phyloP scores from a whole-genome alignment of 2,329 filamentous ascomycete genomes.

The Colletotrichum echinochloae region DNA sequence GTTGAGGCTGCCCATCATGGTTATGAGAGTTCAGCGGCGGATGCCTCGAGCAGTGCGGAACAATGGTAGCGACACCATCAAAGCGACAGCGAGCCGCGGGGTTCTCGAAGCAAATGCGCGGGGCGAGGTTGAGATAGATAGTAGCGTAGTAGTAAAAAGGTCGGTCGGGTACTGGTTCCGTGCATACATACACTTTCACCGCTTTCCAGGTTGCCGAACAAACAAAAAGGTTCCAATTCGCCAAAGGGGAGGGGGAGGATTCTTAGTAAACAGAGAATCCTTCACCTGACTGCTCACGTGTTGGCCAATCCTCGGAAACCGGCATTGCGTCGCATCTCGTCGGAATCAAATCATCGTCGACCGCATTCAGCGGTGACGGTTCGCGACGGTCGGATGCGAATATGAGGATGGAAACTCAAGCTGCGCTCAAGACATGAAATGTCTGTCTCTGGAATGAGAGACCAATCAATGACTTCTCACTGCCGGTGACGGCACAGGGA shows the following conservation, averaged over 20 bases:
- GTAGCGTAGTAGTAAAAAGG: not conserved
- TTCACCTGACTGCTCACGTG: constrained; percentile 39
- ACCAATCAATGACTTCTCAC: not conserved
- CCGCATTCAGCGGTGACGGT: constrained; percentile 12
- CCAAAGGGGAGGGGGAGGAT: not conserved
- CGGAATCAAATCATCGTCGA: not conserved
- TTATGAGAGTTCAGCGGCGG: constrained; percentile 11
- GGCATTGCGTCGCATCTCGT: not conserved
- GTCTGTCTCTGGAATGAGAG: not conserved
- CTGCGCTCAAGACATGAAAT: constrained; percentile 4
- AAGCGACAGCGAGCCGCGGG: constrained; percentile 6
- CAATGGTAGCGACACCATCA: constrained; percentile 26
- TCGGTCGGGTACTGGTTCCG: constrained; percentile 12
- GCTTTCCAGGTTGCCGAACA: constrained; percentile 10
- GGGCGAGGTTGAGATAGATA: not conserved
- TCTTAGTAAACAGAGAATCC: constrained; percentile 18
- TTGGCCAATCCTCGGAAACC: constrained; percentile 7
- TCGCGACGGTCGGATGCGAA: not conserved
- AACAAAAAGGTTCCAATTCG: constrained; percentile 12
- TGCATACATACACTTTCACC: constrained; percentile 31
- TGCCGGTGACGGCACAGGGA: not conserved
- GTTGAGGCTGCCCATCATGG: constrained; percentile 32
- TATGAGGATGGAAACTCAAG: not conserved
- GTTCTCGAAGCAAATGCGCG: constrained; percentile 10
- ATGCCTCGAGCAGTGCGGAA: constrained; percentile 10